Conservation (phyloP, 2,329 filamentous ascomycete species). For the Aureobasidium leucospermi region DNA sequence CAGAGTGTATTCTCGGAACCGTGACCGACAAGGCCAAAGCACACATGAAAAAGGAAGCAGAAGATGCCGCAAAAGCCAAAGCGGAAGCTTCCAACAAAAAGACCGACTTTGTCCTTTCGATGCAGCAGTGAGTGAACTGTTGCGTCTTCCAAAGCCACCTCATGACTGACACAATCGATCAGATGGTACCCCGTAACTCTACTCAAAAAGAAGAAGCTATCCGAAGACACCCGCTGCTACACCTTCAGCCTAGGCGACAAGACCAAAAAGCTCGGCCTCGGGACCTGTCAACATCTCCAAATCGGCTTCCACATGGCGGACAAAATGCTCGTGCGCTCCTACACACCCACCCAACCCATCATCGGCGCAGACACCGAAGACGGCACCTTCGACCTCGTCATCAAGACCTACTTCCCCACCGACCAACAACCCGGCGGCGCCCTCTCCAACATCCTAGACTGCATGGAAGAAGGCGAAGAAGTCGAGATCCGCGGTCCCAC, state of each 20-base stretch:
- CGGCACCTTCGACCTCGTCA: slow-evolving; percentile 42
- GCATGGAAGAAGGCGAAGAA: slow-evolving; percentile 41
- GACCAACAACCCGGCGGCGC: slow-evolving; percentile 45
- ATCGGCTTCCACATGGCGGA: slow-evolving; percentile 48
- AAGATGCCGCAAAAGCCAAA: slow-evolving; percentile 34
- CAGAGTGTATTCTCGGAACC: slow-evolving; percentile 44
- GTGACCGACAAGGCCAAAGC: slow-evolving; percentile 44
- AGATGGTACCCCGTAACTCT: slow-evolving; percentile 43
- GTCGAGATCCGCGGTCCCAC: slow-evolving; percentile 47
- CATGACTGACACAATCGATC: slow-evolving; percentile 26
- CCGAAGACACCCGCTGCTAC: slow-evolving; percentile 40
- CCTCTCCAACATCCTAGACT: slow-evolving; percentile 47
- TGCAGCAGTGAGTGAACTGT: background rate
- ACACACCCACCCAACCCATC: slow-evolving; percentile 45
- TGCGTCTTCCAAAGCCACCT: accelerated
- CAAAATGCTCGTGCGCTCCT: slow-evolving; percentile 44
- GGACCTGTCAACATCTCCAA: slow-evolving; percentile 47
- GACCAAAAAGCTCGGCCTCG: slow-evolving; percentile 38
- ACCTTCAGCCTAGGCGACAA: slow-evolving; percentile 39
- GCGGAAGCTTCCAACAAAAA: slow-evolving; percentile 23
- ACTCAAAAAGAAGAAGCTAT: slow-evolving; percentile 31
- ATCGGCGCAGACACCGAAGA: slow-evolving; percentile 21
- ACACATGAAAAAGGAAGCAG: slow-evolving; percentile 40
- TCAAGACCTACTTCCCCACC: slow-evolving; percentile 48
- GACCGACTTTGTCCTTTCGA: slow-evolving; percentile 24